Percentiles rank a stretch among this genome's conserved stretches.
Conservation (phyloP, 352 stramenopile species). For the Phytophthora megakarya region DNA sequence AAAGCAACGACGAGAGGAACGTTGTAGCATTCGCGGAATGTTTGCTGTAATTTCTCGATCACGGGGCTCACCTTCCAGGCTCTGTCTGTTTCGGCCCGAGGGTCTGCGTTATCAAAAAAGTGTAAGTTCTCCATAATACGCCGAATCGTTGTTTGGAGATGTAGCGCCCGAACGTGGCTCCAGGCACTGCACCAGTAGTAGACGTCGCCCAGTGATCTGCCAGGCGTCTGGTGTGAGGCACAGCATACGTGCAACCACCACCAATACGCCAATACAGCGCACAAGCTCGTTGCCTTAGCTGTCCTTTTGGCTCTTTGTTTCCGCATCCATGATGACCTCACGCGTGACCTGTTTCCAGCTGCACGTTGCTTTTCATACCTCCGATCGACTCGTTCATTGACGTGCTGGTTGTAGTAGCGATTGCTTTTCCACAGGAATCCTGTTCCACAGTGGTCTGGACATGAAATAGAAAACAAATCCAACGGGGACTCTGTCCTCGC, state of each 20-base stretch:
- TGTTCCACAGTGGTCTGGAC: slow-evolving; percentile 10
- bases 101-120: slow-evolving; percentile 12
- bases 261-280: slow-evolving; percentile 15
- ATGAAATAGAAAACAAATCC: slow-evolving; percentile 16
- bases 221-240: slow-evolving; percentile 3
- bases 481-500: slow-evolving; percentile 6
- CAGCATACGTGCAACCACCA: slow-evolving; percentile 16
- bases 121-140: slow-evolving; percentile 26
- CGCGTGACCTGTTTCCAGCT: background rate
- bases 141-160: slow-evolving; percentile 11
- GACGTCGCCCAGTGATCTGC: slow-evolving; percentile 18
- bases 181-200: slow-evolving; percentile 3
- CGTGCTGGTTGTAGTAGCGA: slow-evolving; percentile 19
- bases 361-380: slow-evolving; percentile 4
- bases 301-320: slow-evolving; percentile 10
- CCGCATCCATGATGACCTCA: background rate
- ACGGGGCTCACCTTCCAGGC: slow-evolving; percentile 17
- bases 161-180: slow-evolving; percentile 19
- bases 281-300: slow-evolving; percentile 18
- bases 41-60: slow-evolving; percentile 1
- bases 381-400: slow-evolving; percentile 1
- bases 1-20: background rate
- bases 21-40: slow-evolving; percentile 4
- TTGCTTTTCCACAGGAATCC: slow-evolving; percentile 15
- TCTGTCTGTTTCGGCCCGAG: slow-evolving; percentile 3